Base-by-base conservation (phyloP, 1,284 basidiomycete species). In the Coniferiporia sulphurascens region DNA sequence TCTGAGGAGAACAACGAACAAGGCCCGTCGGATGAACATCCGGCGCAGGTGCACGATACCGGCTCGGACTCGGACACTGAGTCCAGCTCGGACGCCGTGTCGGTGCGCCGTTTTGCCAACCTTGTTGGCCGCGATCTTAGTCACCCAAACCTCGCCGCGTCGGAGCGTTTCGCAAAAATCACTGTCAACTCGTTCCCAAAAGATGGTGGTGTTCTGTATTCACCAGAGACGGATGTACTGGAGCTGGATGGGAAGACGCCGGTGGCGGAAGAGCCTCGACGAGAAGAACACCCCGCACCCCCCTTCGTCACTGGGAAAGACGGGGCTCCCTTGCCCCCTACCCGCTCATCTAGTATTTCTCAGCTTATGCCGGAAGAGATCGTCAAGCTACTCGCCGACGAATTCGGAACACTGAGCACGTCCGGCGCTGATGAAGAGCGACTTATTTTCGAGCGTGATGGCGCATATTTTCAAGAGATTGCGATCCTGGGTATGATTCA, bases 371-470 rank as follows among this genome's bases (percentile, higher is more conserved):
- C 49, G 5, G 50, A 52, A 15, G 36, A 61, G 38, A 58, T 61
- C 19, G 67, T 90, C 83, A 58, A 87, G 77, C 58, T 88, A 79
- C 17, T 83, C 80, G 45, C 77, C 36, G 71, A 76, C 52, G 81
- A 85, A 65, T 81, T 84, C 59, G 79, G 77, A 0, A 63, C 76
- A 2, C 70, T 83, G 6, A 57, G 56, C 10, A 71, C 74, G 1
- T 66, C 68, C 1, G 70, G 71, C 3, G 75, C 72, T 12, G 78
- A 81, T 54, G 74, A 79, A 48, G 83, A 85, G 65, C 73, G 72
- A 36, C 69, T 87, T 8, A 61, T 88, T 4, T 70, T 80, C 1
- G 83, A 86, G 65, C 71, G 74, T 4, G 82, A 85, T 65, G 84
- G 76, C 0, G 75, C 74, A 27, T 69, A 82, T 48, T 72, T 81